Conservation (phyloP, 768 basidiomycete genomes). For the Termitomyces sp. region DNA sequence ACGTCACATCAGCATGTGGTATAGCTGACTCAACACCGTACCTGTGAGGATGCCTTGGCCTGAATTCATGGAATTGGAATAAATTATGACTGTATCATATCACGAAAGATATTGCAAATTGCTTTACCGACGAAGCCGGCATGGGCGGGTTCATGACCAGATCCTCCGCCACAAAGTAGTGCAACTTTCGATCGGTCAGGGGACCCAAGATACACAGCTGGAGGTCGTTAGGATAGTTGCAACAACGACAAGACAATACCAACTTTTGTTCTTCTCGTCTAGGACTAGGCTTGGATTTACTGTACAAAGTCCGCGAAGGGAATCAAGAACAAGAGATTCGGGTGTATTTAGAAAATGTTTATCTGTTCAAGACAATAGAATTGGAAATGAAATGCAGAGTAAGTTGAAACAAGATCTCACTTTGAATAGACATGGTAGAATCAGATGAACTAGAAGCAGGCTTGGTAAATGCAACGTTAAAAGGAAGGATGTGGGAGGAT, state of each 20-base stretch:
- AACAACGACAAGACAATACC: conserved; percentile 6
- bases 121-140: conserved; percentile 80
- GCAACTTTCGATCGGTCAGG: conserved; percentile 66
- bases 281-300: conserved; percentile 71
- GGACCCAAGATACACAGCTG: conserved; percentile 62
- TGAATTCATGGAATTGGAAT: conserved; percentile 19
- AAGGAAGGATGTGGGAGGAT: background rate
- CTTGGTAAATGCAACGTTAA: background rate
- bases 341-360: conserved; percentile 84
- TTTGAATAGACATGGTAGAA: conserved; percentile 35
- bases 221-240: conserved; percentile 3
- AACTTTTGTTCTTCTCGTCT: conserved; percentile 71
- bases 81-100: background rate
- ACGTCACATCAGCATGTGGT: background rate
- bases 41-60: conserved; percentile 79
- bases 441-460: conserved; percentile 4
- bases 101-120: background rate
- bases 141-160: conserved; percentile 91
- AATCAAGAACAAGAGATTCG: conserved; percentile 69
- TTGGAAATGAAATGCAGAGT: background rate
- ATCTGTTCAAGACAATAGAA: conserved; percentile 17
- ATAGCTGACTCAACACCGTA: background rate
- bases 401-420: conserved; percentile 16
- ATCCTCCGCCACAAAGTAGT: conserved; percentile 80
- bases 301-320: conserved; percentile 67